These are phyloP conservation scores for Phlebiopsis gigantea DNA, from an alignment of 768 basidiomycete species.

Conservation along the genomic window DNA sequence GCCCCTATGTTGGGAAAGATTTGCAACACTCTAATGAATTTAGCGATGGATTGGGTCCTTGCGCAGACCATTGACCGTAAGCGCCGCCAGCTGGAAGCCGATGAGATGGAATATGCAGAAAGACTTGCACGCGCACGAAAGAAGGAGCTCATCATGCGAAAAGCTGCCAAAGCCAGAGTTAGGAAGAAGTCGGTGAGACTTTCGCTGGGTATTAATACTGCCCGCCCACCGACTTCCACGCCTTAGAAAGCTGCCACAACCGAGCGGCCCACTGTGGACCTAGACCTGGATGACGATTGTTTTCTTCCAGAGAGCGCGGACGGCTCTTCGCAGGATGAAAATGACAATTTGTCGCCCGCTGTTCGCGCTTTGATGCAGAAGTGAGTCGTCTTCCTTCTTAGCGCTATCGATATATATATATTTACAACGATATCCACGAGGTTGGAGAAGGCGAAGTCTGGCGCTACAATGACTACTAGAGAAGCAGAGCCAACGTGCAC, in stretches of 20 bases:
- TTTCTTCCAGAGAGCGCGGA: conserved; percentile 54
- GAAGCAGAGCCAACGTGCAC: conserved; percentile 53
- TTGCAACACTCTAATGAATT: background rate
- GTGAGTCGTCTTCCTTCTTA: conserved; percentile 34
- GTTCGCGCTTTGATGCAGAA: conserved; percentile 76
- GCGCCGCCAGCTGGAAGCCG: conserved; percentile 60
- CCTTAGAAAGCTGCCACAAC: conserved; percentile 3
- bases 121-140: conserved; percentile 55
- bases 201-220: conserved; percentile 16
- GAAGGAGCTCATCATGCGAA: conserved; percentile 52
- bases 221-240: background rate
- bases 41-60: conserved; percentile 57
- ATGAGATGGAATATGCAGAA: conserved; percentile 60
- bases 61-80: conserved; percentile 63
- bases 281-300: conserved; percentile 47
- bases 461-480: background rate
- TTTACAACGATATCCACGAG: background rate
- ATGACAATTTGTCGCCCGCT: conserved; percentile 66
- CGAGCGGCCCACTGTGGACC: conserved; percentile 23
- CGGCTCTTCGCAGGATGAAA: conserved; percentile 22
- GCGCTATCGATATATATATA: no score
- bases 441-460: background rate
- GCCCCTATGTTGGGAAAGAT: background rate
- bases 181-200: conserved; percentile 50
- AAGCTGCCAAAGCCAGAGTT: conserved; percentile 49